These are phyloP conservation scores for Starmerella tilneyi DNA, from an alignment of 805 yeast genomes.

Conservation along the genomic window DNA sequence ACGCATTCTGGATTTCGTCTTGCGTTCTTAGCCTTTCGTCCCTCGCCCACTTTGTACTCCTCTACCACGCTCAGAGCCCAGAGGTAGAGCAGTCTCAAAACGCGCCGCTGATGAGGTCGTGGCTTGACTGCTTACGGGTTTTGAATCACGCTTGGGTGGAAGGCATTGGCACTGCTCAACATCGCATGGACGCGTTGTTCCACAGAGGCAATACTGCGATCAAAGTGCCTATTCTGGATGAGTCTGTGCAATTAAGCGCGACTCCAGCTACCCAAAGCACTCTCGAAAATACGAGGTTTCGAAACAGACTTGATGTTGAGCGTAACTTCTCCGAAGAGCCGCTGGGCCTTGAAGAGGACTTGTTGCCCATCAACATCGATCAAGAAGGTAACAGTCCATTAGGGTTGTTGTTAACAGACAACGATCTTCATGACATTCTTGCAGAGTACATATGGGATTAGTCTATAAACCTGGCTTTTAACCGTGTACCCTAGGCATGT, in stretches of 20 bases:
- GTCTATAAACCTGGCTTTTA: too few relatives aligned
- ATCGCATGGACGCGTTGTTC: conserved; percentile 30
- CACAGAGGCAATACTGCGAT: conserved; percentile 26
- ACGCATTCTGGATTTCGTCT: conserved; percentile 32
- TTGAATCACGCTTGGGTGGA: conserved; percentile 32
- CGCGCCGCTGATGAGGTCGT: conserved; percentile 27
- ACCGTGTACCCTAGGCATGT: too few relatives aligned
- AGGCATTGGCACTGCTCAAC: conserved; percentile 31
- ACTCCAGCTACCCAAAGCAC: not conserved
- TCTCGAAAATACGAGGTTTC: not conserved
- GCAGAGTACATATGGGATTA: conserved; percentile 15
- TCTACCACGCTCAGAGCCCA: conserved; percentile 29
- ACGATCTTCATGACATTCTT: conserved; percentile 17
- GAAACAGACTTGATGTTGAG: not conserved
- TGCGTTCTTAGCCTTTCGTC: conserved; percentile 29
- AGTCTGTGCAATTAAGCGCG: not conserved
- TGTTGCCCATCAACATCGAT: not conserved
- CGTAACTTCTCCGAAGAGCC: conserved; percentile 9
- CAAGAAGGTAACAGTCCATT: not conserved
- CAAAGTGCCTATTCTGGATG: conserved; percentile 12
- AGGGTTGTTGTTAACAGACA: conserved; percentile 6
- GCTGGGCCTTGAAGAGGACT: conserved; percentile 14
- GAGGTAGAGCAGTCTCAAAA: conserved; percentile 26
- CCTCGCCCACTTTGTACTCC: conserved; percentile 31
- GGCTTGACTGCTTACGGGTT: conserved; percentile 30